phyloP scores from a whole-genome alignment of 257 asterid genomes.

The Cruciata laevipes region DNA sequence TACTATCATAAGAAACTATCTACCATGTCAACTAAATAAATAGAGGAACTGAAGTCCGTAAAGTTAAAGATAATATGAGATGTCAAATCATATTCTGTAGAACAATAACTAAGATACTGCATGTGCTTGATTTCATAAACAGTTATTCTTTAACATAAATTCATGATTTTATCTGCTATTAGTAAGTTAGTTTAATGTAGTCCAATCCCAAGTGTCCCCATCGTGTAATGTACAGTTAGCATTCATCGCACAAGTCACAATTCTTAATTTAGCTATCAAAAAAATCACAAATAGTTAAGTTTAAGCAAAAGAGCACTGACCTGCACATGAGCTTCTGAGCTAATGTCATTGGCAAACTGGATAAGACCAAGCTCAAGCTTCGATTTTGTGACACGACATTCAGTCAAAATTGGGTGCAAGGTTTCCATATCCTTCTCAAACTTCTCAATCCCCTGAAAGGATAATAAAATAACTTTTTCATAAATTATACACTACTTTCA shows the following conservation, averaged over 20 bases:
- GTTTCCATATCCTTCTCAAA: slow-evolving; percentile 53
- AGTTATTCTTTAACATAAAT: not conserved
- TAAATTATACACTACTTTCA: not conserved
- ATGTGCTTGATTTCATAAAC: not conserved
- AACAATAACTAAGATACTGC: not conserved
- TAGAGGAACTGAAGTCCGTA: not conserved
- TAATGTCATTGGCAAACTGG: slow-evolving; percentile 93
- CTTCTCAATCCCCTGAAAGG: slow-evolving; percentile 67
- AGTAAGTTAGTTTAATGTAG: not conserved
- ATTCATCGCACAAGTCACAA: not conserved
- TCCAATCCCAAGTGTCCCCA: not conserved
- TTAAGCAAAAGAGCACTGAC: slow-evolving; percentile 34
- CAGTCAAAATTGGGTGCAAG: slow-evolving; percentile 87
- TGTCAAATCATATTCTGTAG: not conserved
- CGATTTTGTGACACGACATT: slow-evolving; percentile 90
- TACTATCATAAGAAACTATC: no score
- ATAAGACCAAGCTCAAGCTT: slow-evolving; percentile 67
- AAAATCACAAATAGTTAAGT: not conserved
- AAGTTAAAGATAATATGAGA: not conserved
- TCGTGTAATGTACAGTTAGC: not conserved
- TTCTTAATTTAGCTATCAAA: not conserved
- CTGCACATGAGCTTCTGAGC: slow-evolving; percentile 99
- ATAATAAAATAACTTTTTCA: slow-evolving; percentile 10
- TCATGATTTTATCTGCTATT: not conserved
- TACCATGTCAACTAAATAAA: not conserved